These are phyloP conservation scores for Skeletonema potamos DNA, from an alignment of 108 stramenopile species.

Conservation along the genomic window DNA sequence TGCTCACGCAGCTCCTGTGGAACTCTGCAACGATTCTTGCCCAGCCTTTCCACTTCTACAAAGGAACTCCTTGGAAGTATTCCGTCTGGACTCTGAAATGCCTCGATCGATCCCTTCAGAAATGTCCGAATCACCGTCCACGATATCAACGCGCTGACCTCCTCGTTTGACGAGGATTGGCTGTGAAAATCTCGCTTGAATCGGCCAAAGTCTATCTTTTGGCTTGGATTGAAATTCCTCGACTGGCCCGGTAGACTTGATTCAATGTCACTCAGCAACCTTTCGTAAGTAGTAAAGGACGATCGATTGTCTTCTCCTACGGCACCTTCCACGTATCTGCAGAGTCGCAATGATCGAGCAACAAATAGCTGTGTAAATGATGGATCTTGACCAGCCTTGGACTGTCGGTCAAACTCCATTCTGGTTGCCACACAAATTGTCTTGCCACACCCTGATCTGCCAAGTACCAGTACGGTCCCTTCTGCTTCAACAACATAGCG, in stretches of 20 bases:
- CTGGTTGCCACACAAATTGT: conserved; percentile 58
- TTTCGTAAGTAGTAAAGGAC: background rate
- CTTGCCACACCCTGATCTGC: conserved; percentile 58
- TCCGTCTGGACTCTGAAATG: conserved; percentile 8
- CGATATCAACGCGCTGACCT: conserved; percentile 36
- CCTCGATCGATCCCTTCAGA: conserved; percentile 57
- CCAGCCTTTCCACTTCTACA: conserved; percentile 18
- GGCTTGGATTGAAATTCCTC: background rate
- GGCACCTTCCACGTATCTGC: conserved; percentile 37
- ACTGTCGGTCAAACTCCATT: conserved; percentile 53
- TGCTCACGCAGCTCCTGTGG: conserved; percentile 21
- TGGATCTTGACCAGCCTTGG: background rate
- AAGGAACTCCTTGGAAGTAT: conserved; percentile 29
- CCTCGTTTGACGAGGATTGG: background rate
- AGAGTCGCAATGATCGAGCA: conserved; percentile 42
- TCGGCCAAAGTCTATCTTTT: background rate
- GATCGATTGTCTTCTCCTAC: conserved; percentile 5
- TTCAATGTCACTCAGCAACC: background rate
- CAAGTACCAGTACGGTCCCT: conserved; percentile 56
- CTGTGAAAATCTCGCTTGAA: conserved; percentile 1
- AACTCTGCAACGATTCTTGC: conserved; percentile 48
- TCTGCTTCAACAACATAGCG: conserved; percentile 41
- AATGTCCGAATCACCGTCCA: conserved; percentile 56
- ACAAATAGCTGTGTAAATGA: conserved; percentile 52
- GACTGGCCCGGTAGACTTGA: background rate